These are phyloP conservation scores for Tolypocladium guangdongense DNA, from an alignment of 2,329 filamentous ascomycete genomes.

Conservation along the genomic window DNA sequence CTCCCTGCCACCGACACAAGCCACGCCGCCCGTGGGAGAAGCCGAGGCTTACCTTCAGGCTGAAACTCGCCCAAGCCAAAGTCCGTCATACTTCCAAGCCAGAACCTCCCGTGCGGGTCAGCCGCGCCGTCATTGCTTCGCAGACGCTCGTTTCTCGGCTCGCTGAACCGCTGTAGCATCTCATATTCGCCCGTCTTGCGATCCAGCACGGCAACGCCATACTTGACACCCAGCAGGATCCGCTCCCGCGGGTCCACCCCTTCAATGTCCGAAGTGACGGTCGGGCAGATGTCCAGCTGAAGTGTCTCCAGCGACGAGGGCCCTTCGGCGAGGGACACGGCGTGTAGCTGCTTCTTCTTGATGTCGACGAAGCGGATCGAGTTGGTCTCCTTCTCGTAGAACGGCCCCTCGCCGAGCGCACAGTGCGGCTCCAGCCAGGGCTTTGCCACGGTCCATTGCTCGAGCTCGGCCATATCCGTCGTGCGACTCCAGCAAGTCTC, in stretches of 20 bases:
- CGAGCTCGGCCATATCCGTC: background rate
- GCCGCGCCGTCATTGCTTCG: conserved; percentile 73
- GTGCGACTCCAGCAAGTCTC: background rate
- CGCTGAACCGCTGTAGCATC: conserved; percentile 38
- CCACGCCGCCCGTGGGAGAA: conserved; percentile 2
- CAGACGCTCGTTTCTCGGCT: conserved; percentile 39
- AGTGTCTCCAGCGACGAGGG: conserved; percentile 51
- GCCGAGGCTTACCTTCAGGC: conserved; percentile 38
- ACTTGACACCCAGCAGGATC: conserved; percentile 70
- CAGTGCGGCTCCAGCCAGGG: conserved; percentile 52
- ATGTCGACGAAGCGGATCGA: conserved; percentile 74
- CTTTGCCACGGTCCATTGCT: conserved; percentile 39
- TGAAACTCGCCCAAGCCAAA: conserved; percentile 45
- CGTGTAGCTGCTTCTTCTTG: conserved; percentile 62
- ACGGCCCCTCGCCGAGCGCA: conserved; percentile 62
- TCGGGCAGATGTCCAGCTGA: conserved; percentile 42
- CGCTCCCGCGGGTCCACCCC: conserved; percentile 49
- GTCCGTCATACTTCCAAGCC: conserved; percentile 81
- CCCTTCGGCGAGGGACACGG: conserved; percentile 53
- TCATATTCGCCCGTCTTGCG: conserved; percentile 44
- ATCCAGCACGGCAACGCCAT: conserved; percentile 70
- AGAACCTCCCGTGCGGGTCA: conserved; percentile 72
- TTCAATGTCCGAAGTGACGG: conserved; percentile 70
- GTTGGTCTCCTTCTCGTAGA: conserved; percentile 55
- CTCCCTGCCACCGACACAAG: background rate